Percentiles rank a stretch among this genome's conserved stretches.
Conservation (phyloP, 768 basidiomycete genomes). For the Boletus coccyginus region DNA sequence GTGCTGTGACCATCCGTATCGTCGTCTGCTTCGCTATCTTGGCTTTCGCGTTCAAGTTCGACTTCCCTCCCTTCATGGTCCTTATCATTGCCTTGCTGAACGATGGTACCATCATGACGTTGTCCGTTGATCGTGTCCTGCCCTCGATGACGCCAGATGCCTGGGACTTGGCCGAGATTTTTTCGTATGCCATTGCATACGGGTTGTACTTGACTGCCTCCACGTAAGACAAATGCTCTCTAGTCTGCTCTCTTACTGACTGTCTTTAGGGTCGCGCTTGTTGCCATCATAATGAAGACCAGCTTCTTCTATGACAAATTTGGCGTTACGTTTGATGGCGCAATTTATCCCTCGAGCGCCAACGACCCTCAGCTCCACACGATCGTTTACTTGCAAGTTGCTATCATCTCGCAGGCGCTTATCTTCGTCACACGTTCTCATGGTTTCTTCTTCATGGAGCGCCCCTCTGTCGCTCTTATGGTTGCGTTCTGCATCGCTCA, state of each 20-base stretch:
- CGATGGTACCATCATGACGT: constrained; percentile 99
- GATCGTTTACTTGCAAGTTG: constrained; percentile 93
- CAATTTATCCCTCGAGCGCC: constrained; percentile 19
- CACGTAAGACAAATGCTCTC: constrained; percentile 54
- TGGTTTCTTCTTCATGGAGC: constrained; percentile 96
- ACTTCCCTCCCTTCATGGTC: constrained; percentile 99
- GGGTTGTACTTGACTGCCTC: constrained; percentile 91
- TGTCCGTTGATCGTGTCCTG: constrained; percentile 92
- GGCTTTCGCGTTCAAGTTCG: constrained; percentile 93
- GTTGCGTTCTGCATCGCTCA: constrained; percentile 91
- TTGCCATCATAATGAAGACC: constrained; percentile 82
- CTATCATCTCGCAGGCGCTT: constrained; percentile 97
- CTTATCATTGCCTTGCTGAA: constrained; percentile 96
- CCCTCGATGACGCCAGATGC: constrained; percentile 91
- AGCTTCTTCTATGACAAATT: constrained; percentile 89
- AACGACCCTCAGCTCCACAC: constrained; percentile 82
- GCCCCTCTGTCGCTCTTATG: constrained; percentile 86
- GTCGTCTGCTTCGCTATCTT: constrained; percentile 96
- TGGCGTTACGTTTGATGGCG: constrained; percentile 54
- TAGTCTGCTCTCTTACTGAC: constrained; percentile 7
- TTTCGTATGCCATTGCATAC: constrained; percentile 92
- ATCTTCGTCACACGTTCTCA: constrained; percentile 97
- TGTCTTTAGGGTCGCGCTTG: constrained; percentile 62
- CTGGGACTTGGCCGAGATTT: constrained; percentile 97
- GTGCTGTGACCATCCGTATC: constrained; percentile 97